Percentiles rank a stretch among this genome's conserved stretches.
Evolutionary conservation across 768 basidiomycete genomes (phyloP).

Genomic region (Phlegmacium glaucopus): DNA sequence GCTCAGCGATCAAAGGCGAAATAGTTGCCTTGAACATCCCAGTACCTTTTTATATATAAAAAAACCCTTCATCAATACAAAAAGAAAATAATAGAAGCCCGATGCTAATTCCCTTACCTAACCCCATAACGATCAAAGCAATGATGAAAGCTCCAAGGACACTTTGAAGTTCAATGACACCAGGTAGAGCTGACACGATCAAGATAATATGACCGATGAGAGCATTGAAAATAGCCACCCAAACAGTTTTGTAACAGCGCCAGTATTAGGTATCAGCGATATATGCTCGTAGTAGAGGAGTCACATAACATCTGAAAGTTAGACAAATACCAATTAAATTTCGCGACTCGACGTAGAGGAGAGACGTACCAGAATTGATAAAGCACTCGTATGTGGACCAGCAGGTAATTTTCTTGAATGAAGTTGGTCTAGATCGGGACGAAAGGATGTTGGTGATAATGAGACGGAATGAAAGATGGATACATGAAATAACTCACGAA

Average conservation of each 20-base stretch:
- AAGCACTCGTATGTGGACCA: constrained; percentile 67
- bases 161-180: constrained; percentile 52
- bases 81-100: too few relatives aligned
- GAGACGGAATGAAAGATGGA: background rate
- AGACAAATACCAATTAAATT: background rate
- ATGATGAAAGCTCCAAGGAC: constrained; percentile 51
- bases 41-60: too few relatives aligned
- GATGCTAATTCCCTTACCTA: too few relatives aligned
- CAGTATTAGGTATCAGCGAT: background rate
- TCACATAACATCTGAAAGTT: background rate
- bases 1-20: constrained; percentile 76
- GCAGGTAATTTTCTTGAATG: constrained; percentile 66
- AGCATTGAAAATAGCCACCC: background rate
- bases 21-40: constrained; percentile 79
- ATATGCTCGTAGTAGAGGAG: background rate
- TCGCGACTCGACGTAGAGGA: too few relatives aligned
- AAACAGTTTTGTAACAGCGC: background rate
- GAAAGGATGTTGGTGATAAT: too few relatives aligned
- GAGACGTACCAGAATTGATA: constrained; percentile 64
- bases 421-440: constrained; percentile 75
- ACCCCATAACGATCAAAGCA: constrained; percentile 60
- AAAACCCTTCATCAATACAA: too few relatives aligned
- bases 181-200: constrained; percentile 62
- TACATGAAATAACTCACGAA: constrained; percentile 32
- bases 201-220: constrained; percentile 56